Conservation (phyloP, 257 asterid species). For the Nicotiana obtusifolia region DNA sequence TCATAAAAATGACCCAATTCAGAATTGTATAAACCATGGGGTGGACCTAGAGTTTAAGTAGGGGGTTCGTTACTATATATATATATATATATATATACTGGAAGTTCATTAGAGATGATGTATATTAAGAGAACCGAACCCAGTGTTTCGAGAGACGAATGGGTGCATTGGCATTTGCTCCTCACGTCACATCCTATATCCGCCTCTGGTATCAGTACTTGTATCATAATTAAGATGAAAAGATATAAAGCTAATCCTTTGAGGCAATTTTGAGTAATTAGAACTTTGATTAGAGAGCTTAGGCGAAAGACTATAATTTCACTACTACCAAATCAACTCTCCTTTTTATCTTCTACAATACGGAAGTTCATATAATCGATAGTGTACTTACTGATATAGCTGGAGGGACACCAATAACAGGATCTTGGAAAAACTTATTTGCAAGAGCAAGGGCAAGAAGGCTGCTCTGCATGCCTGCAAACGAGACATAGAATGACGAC, state of each 20-base stretch:
- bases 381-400: slow-evolving; percentile 84
- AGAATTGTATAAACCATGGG: not conserved
- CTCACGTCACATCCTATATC: not conserved
- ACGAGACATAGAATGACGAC: not conserved
- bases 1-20: not conserved
- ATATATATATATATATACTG: no score
- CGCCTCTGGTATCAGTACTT: not conserved
- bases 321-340: not conserved
- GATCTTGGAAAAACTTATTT: slow-evolving; percentile 80
- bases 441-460: slow-evolving; percentile 96
- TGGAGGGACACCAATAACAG: slow-evolving; percentile 89
- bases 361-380: not conserved
- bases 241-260: not conserved
- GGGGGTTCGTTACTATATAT: no score
- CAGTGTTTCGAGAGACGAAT: not conserved
- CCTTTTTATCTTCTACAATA: not conserved
- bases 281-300: not conserved
- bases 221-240: not conserved
- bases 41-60: not conserved
- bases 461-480: slow-evolving; percentile 96
- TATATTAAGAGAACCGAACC: not conserved
- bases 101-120: not conserved
- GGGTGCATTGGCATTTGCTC: not conserved
- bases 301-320: no score
- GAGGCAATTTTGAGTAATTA: not conserved